phyloP scores from a whole-genome alignment of 2,329 filamentous ascomycete genomes.

The Aspergillus glaucus region DNA sequence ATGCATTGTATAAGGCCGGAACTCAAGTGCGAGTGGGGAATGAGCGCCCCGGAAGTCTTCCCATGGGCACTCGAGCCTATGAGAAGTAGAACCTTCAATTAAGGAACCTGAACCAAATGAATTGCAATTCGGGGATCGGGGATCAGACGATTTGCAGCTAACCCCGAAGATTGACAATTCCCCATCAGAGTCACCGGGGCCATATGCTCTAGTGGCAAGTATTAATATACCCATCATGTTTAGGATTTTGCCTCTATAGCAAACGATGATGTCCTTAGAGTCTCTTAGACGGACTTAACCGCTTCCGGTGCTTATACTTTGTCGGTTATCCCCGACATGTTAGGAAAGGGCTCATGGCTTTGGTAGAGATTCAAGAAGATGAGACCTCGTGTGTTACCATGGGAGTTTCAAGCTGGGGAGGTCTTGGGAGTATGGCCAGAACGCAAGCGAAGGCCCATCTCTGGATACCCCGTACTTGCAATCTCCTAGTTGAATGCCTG shows the following conservation, averaged over 20 bases:
- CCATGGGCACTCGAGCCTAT: background rate
- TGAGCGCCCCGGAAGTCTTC: background rate
- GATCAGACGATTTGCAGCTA: background rate
- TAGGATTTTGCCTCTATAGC: slow-evolving; percentile 1
- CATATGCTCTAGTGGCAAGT: slow-evolving; percentile 2
- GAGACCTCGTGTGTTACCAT: background rate
- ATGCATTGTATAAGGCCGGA: slow-evolving; percentile 3
- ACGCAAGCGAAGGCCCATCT: background rate
- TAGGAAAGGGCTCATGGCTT: background rate
- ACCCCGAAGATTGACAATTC: background rate
- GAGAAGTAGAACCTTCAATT: background rate
- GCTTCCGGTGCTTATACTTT: background rate
- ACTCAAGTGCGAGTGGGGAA: slow-evolving; percentile 4
- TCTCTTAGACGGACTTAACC: background rate
- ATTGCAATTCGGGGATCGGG: background rate
- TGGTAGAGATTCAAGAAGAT: background rate
- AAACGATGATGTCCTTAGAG: background rate
- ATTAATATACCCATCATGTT: background rate
- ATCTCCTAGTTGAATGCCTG: background rate
- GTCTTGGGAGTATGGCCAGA: background rate
- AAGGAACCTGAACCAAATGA: background rate
- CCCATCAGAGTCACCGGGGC: background rate
- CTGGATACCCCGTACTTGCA: background rate
- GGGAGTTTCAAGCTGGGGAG: background rate
- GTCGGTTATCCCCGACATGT: background rate